Conservation (phyloP, 1,139 yeast genomes). For the Candida dubliniensis region DNA sequence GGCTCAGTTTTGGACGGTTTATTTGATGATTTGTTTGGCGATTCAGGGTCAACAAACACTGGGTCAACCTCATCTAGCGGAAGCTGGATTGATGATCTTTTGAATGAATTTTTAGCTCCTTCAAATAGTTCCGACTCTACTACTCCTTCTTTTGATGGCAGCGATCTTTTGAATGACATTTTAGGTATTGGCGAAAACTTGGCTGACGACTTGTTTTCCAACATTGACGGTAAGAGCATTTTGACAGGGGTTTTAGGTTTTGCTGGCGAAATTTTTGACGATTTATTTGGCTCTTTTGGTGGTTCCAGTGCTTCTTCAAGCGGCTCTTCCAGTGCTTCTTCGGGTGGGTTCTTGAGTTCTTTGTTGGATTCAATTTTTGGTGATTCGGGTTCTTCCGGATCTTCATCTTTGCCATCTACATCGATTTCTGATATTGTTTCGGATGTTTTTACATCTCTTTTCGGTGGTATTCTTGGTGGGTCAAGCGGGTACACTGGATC, state of each 20-base stretch:
- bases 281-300: slow-evolving; percentile 17
- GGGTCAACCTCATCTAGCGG: slow-evolving; percentile 15
- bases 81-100: slow-evolving; percentile 14
- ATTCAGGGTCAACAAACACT: slow-evolving; percentile 15
- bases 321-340: slow-evolving; percentile 16
- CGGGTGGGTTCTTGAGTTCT: slow-evolving; percentile 14
- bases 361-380: slow-evolving; percentile 9
- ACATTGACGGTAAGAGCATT: slow-evolving; percentile 5
- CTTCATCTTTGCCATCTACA: neutral
- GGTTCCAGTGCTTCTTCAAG: slow-evolving; percentile 17
- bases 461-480: slow-evolving; percentile 13
- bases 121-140: slow-evolving; percentile 4
- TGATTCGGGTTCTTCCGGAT: slow-evolving; percentile 8
- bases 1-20: slow-evolving; percentile 18
- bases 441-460: slow-evolving; percentile 11
- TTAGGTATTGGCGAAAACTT: slow-evolving; percentile 11
- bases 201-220: slow-evolving; percentile 5
- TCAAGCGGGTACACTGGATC: slow-evolving; percentile 10
- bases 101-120: slow-evolving; percentile 17
- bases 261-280: slow-evolving; percentile 14
- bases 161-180: slow-evolving; percentile 12
- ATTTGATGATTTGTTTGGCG: slow-evolving; percentile 18
- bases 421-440: slow-evolving; percentile 9
- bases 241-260: slow-evolving; percentile 8
- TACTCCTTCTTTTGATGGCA: slow-evolving; percentile 14